Percentiles rank a stretch among this genome's conserved stretches.
Conservation (phyloP, 2,329 filamentous ascomycete genomes). For the Byssochlamys sp. region DNA sequence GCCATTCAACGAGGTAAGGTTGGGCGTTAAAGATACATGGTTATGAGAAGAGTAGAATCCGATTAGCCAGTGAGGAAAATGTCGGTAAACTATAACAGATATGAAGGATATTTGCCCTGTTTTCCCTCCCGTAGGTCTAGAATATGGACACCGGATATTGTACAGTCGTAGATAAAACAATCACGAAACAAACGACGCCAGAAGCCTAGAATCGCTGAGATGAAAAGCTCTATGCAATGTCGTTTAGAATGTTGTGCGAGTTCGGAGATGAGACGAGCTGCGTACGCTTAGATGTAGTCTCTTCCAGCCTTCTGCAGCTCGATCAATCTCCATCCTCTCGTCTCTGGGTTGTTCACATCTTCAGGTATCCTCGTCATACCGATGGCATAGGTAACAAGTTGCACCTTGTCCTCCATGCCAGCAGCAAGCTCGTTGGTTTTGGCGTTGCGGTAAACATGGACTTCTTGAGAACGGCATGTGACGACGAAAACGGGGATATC, state of each 20-base stretch:
- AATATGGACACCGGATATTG: constrained; percentile 30
- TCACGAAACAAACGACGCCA: constrained; percentile 10
- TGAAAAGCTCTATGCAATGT: background rate
- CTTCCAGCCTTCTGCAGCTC: constrained; percentile 97
- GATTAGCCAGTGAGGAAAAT: constrained; percentile 10
- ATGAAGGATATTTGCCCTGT: constrained; percentile 19
- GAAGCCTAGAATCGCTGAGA: constrained; percentile 1
- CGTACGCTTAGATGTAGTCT: constrained; percentile 61
- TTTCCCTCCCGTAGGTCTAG: constrained; percentile 21
- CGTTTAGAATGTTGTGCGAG: background rate
- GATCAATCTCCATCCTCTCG: constrained; percentile 90
- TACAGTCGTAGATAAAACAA: constrained; percentile 28
- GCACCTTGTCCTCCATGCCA: constrained; percentile 97
- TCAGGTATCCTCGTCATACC: constrained; percentile 88
- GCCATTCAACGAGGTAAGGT: background rate
- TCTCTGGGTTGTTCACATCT: constrained; percentile 94
- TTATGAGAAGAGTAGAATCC: constrained; percentile 9
- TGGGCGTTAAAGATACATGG: constrained; percentile 9
- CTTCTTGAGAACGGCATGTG: constrained; percentile 90
- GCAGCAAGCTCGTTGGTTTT: constrained; percentile 84
- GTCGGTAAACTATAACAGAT: constrained; percentile 17
- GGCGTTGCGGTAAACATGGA: constrained; percentile 88
- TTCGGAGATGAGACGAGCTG: background rate
- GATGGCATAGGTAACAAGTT: constrained; percentile 95
- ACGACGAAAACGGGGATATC: constrained; percentile 83